Conservation (phyloP, 2,329 filamentous ascomycete species). For the Colletotrichum lentis region DNA sequence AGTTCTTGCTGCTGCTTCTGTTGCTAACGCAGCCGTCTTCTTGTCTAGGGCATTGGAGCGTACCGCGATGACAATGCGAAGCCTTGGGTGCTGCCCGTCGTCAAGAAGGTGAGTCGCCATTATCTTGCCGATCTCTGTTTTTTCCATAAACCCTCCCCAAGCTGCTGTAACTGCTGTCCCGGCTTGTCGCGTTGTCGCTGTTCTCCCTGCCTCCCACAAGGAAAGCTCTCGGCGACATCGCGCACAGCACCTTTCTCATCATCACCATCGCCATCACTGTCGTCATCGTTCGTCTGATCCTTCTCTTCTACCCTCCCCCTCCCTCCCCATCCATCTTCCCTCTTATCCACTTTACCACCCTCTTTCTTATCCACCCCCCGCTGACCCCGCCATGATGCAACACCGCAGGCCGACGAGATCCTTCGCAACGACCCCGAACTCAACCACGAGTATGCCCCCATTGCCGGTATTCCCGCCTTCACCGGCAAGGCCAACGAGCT, state of each 20-base stretch:
- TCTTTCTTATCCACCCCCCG: conserved; percentile 30
- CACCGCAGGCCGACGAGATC: conserved; percentile 83
- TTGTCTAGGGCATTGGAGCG: conserved; percentile 76
- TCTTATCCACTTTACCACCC: conserved; percentile 8
- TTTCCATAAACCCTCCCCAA: not conserved
- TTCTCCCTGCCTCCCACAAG: conserved; percentile 7
- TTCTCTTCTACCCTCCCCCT: too few species aligned
- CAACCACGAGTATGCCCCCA: conserved; percentile 98
- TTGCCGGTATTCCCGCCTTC: conserved; percentile 86
- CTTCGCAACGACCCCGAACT: conserved; percentile 87
- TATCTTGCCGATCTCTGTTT: not conserved
- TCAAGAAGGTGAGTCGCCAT: conserved; percentile 80
- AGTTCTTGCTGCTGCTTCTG: conserved; percentile 2
- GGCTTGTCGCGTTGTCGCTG: not conserved
- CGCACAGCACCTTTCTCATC: conserved; percentile 16
- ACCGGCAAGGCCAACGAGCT: conserved; percentile 91
- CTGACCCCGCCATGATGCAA: conserved; percentile 38
- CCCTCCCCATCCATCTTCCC: conserved; percentile 4
- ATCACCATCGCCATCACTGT: not conserved
- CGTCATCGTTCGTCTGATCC: conserved; percentile 13
- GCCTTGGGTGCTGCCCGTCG: conserved; percentile 95
- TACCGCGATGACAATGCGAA: conserved; percentile 96
- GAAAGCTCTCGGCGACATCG: conserved; percentile 29
- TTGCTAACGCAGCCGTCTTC: conserved; percentile 13
- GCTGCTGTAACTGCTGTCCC: not conserved